A percentile compares a stretch with the other conserved stretches of the same genome.
Evolutionary conservation across 1,284 basidiomycete species (phyloP).

Genomic region (Apiotrichum porosum): DNA sequence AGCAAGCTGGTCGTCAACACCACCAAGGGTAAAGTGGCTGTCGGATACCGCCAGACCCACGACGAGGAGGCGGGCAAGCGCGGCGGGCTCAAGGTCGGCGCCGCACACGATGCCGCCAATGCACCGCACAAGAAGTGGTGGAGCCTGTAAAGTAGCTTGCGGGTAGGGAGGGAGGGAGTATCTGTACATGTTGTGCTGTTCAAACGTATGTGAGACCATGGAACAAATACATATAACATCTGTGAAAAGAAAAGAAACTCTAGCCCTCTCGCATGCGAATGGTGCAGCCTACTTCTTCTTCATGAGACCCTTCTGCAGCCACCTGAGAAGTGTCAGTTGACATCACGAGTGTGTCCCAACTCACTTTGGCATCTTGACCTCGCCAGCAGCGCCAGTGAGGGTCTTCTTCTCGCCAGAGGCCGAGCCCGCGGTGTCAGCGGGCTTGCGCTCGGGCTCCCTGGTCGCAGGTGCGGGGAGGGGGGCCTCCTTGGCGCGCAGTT

Average conservation of each 20-base stretch:
- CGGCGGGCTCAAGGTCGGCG: constrained; percentile 5
- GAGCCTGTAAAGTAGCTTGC: neutral
- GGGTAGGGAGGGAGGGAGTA: no score
- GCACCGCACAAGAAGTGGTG: constrained; percentile 12
- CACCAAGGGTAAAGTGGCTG: constrained; percentile 28
- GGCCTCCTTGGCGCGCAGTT: constrained; percentile 33
- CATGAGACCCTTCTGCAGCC: constrained; percentile 43
- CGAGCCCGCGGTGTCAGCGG: neutral
- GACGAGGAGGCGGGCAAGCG: neutral
- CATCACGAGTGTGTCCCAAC: no score
- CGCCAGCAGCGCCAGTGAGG: constrained; percentile 29
- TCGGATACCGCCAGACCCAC: constrained; percentile 1
- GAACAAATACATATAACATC: no score
- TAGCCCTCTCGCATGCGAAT: no score
- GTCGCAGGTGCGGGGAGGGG: constrained; percentile 34
- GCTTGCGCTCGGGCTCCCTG: constrained; percentile 7
- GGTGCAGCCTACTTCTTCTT: constrained; percentile 36
- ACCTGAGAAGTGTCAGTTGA: neutral
- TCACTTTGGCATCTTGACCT: constrained; percentile 11
- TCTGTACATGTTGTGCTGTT: no score
- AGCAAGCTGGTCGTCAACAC: constrained; percentile 27
- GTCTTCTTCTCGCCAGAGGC: constrained; percentile 37
- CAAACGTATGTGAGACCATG: no score
- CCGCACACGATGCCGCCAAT: no score
- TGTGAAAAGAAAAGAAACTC: no score